Evolutionary conservation across 495 filamentous ascomycete genomes (phyloP).

Genomic region (Aspergillus avenaceus): DNA sequence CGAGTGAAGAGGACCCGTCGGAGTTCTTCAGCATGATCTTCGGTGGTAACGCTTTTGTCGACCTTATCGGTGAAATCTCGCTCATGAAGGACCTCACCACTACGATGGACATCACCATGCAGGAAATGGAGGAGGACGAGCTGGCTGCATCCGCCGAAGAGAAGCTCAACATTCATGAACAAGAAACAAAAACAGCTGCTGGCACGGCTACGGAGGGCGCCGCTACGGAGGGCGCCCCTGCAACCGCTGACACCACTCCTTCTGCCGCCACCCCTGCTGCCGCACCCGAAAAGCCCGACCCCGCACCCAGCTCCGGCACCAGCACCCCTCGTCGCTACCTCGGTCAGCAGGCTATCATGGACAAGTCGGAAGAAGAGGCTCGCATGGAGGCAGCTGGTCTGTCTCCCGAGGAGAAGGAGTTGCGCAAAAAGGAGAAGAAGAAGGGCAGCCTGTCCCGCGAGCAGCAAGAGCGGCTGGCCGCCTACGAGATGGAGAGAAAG

Average conservation of each 20-base stretch:
- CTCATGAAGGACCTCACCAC: constrained; percentile 88
- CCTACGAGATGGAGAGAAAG: constrained; percentile 81
- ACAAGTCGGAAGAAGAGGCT: constrained; percentile 82
- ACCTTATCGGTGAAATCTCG: constrained; percentile 87
- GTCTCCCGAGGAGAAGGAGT: constrained; percentile 71
- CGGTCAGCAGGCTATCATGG: constrained; percentile 80
- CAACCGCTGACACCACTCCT: constrained; percentile 17
- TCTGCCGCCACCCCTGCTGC: constrained; percentile 13
- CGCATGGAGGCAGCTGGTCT: constrained; percentile 63
- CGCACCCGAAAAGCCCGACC: constrained; percentile 11
- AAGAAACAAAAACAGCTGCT: constrained; percentile 33
- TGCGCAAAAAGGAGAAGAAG: constrained; percentile 82
- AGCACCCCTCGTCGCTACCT: constrained; percentile 66
- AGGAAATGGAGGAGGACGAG: constrained; percentile 63
- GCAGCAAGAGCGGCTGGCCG: constrained; percentile 82
- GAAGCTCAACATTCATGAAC: constrained; percentile 44
- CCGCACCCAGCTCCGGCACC: constrained; percentile 47
- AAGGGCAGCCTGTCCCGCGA: constrained; percentile 82
- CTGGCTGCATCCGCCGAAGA: constrained; percentile 49
- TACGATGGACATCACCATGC: constrained; percentile 86
- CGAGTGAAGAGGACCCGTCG: constrained; percentile 69
- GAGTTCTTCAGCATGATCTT: constrained; percentile 99
- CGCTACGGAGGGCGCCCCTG: constrained; percentile 16
- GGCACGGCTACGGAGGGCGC: constrained; percentile 24
- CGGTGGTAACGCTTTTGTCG: constrained; percentile 90